Evolutionary conservation across 2,329 filamentous ascomycete species (phyloP).

Genomic region (Scedosporium aurantiacum): DNA sequence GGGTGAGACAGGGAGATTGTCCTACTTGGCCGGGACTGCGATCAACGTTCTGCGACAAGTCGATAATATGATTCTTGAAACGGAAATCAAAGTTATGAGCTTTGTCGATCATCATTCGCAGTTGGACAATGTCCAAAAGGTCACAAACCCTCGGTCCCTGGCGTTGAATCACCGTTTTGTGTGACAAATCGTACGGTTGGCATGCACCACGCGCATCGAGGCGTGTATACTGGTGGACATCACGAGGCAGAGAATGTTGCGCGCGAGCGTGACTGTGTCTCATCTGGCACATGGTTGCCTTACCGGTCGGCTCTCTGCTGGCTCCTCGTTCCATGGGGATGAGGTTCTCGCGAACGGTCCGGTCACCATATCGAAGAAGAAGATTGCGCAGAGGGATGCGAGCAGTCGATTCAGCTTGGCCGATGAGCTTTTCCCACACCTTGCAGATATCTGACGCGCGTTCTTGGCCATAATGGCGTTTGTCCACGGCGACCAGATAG

Average conservation of each 20-base stretch:
- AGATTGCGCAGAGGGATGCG: constrained; percentile 53
- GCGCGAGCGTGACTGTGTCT: constrained; percentile 48
- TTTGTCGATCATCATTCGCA: constrained; percentile 31
- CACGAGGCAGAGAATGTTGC: constrained; percentile 34
- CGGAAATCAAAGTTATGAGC: constrained; percentile 38
- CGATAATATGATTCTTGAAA: constrained; percentile 37
- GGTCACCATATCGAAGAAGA: constrained; percentile 44
- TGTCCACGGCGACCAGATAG: constrained; percentile 48
- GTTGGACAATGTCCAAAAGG: constrained; percentile 49
- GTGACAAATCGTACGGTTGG: constrained; percentile 43
- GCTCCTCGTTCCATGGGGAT: constrained; percentile 30
- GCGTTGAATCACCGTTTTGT: constrained; percentile 34
- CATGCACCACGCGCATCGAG: constrained; percentile 43
- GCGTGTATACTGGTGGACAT: constrained; percentile 44
- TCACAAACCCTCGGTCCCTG: constrained; percentile 54
- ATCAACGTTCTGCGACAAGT: constrained; percentile 66
- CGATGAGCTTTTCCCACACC: constrained; percentile 33
- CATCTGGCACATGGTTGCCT: constrained; percentile 47
- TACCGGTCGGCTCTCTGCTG: constrained; percentile 16
- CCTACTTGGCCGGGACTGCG: constrained; percentile 43
- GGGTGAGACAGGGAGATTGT: constrained; percentile 57
- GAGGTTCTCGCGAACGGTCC: constrained; percentile 37
- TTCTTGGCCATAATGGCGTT: constrained; percentile 18
- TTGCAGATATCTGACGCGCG: constrained; percentile 16
- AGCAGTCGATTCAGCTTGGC: constrained; percentile 33